Base-by-base conservation (phyloP, 345 rosid species). In the Boechera stricta region DNA sequence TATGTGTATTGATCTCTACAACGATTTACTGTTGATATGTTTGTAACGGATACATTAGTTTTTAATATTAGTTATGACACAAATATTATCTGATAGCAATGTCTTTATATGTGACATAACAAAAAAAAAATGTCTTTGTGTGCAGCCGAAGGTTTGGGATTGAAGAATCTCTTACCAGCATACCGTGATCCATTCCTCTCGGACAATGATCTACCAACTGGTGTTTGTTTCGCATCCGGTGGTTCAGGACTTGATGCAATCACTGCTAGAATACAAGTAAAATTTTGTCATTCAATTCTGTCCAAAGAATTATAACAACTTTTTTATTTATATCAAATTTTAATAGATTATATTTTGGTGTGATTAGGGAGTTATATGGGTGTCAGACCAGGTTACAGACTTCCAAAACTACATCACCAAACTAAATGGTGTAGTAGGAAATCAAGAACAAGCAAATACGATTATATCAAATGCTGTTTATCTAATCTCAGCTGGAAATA, bases 321-420 rank as follows among this genome's bases (percentile, higher is more conserved):
- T 24, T 4, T 41, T 62, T 0, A 15, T 55, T 9, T 60, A 5
- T 21, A 28, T 7, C 16, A 60, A 39, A 11, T 31, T 52, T 33
- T 39, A 39, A 29, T 6, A 3, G 2, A 59, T 39, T 13, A 5
- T 10, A 42, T 28, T 24, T 15, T 15, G 21, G 26, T 28, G 63
- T 59, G 61, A 29, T 12, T 38, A 88, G 89, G 71, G 83, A 28
- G 88, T 69, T 36, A 45, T 86, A 64, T 81, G 86, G 15, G 47
- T 87, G 41, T 0, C 80, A 51, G 85, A 85, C 63, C 91, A 89
- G 67, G 28, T 87, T 42, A 82, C 0, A 1, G 59, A 71, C 44
- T 90, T 86, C 75, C 84, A 80, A 72, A 84, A 82, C 60, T 88
- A 88, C 79, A 77, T 61, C n/a, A 71, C 24, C 2, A 85, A 66